These are phyloP conservation scores for Flammula alnicola DNA, from an alignment of 1,284 basidiomycete genomes.

Conservation along the genomic window DNA sequence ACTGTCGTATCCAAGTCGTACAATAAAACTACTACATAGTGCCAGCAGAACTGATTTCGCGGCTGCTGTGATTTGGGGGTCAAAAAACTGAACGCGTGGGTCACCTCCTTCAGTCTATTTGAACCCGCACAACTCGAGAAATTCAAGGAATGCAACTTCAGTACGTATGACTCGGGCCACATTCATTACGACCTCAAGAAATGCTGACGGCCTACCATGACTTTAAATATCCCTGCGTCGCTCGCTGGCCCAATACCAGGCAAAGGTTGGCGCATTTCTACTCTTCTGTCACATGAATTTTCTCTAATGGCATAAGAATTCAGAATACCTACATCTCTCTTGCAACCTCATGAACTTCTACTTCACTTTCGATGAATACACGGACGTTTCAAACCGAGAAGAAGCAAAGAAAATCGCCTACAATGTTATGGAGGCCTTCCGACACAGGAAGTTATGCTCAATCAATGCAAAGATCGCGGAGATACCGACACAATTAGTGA, in stretches of 20 bases:
- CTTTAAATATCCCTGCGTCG: conserved; percentile 15
- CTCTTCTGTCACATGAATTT: neutral
- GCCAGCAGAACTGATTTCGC: conserved; percentile 18
- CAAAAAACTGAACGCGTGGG: conserved; percentile 20
- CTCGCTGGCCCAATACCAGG: conserved; percentile 14
- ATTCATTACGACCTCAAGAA: neutral
- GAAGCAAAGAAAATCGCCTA: conserved; percentile 20
- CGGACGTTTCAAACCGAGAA: conserved; percentile 35
- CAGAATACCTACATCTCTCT: conserved; percentile 20
- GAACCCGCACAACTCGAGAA: conserved; percentile 20
- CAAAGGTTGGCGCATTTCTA: conserved; percentile 2
- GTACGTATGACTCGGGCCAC: neutral
- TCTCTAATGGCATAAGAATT: too few species aligned
- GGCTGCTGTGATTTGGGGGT: conserved; percentile 16
- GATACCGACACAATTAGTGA: conserved; percentile 23
- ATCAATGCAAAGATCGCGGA: conserved; percentile 17
- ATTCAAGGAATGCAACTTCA: conserved; percentile 24
- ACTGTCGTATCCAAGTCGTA: too few species aligned
- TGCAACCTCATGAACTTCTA: conserved; percentile 48
- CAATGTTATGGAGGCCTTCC: conserved; percentile 22
- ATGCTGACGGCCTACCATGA: neutral
- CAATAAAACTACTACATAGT: too few species aligned
- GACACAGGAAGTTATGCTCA: conserved; percentile 3
- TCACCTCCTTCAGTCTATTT: conserved; percentile 18
- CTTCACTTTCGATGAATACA: conserved; percentile 48